phyloP scores from a whole-genome alignment of 1,139 yeast genomes.

The Blastobotrys raffinosifermentans region DNA sequence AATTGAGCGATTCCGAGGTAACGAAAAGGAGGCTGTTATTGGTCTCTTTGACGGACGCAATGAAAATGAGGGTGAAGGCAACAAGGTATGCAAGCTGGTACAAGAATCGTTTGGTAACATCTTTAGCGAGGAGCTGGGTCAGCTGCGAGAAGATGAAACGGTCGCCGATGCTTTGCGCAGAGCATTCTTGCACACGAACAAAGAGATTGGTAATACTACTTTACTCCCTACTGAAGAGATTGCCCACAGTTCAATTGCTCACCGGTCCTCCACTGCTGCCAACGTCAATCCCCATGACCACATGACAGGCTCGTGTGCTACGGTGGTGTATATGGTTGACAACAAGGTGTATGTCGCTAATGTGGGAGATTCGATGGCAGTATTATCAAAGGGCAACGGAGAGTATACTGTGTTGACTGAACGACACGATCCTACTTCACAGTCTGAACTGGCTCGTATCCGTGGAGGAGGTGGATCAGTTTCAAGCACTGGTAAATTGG shows the following conservation, averaged over 20 bases:
- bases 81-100: slow-evolving; percentile 65
- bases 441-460: slow-evolving; percentile 78
- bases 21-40: slow-evolving; percentile 61
- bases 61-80: slow-evolving; percentile 38
- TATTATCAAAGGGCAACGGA: slow-evolving; percentile 75
- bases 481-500: slow-evolving; percentile 76
- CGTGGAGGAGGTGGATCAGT: slow-evolving; percentile 91
- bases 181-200: slow-evolving; percentile 71
- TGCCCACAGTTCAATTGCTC: slow-evolving; percentile 30
- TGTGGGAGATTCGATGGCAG: slow-evolving; percentile 84
- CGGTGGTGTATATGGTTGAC: slow-evolving; percentile 72
- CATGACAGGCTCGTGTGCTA: slow-evolving; percentile 78
- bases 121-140: slow-evolving; percentile 58
- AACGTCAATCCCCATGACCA: slow-evolving; percentile 49
- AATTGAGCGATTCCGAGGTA: slow-evolving; percentile 81
- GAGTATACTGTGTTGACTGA: slow-evolving; percentile 67
- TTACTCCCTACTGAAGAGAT: slow-evolving; percentile 31
- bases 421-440: slow-evolving; percentile 78
- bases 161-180: slow-evolving; percentile 65
- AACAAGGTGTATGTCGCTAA: slow-evolving; percentile 74
- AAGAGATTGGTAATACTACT: slow-evolving; percentile 60
- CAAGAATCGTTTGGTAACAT: slow-evolving; percentile 65
- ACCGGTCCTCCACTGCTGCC: slow-evolving; percentile 31
- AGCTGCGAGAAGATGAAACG: slow-evolving; percentile 42
- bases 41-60: slow-evolving; percentile 85